phyloP scores from a whole-genome alignment of 768 basidiomycete species.

The Boletus subparvulus region DNA sequence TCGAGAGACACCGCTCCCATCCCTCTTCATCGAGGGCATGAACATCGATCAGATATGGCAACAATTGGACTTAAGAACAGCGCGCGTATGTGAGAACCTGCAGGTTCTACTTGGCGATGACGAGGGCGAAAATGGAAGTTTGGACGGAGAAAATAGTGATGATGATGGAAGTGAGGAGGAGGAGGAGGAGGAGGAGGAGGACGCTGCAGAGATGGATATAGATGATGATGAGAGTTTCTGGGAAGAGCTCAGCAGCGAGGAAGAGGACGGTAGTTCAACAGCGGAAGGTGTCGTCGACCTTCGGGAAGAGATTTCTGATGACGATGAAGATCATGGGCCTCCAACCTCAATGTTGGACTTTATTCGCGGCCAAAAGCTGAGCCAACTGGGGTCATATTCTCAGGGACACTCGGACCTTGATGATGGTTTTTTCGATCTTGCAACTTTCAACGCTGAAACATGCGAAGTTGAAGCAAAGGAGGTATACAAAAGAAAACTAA shows the following conservation, averaged over 20 bases:
- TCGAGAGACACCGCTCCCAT: conserved; percentile 67
- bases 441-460: conserved; percentile 83
- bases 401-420: conserved; percentile 56
- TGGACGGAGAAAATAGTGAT: conserved; percentile 13
- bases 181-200: conserved; percentile 32
- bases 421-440: conserved; percentile 89
- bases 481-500: conserved; percentile 60
- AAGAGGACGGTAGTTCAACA: conserved; percentile 29
- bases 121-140: conserved; percentile 25
- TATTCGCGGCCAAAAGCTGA: conserved; percentile 24
- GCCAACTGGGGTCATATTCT: conserved; percentile 17
- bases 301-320: conserved; percentile 40
- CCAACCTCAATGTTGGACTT: conserved; percentile 29
- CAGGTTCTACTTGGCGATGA: conserved; percentile 60
- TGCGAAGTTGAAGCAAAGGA: conserved; percentile 71
- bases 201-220: conserved; percentile 32
- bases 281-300: conserved; percentile 31
- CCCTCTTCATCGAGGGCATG: conserved; percentile 76
- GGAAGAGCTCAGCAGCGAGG: conserved; percentile 27
- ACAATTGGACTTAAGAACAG: conserved; percentile 82
- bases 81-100: conserved; percentile 67
- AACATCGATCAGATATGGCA: conserved; percentile 90
- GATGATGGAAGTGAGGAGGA: conserved; percentile 30
- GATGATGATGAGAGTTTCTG: conserved; percentile 26
- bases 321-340: conserved; percentile 33